Percentiles rank a stretch among this genome's conserved stretches.
phyloP scores from a whole-genome alignment of 371 early-diverging fungal species.

The Actinomortierella wolfii region DNA sequence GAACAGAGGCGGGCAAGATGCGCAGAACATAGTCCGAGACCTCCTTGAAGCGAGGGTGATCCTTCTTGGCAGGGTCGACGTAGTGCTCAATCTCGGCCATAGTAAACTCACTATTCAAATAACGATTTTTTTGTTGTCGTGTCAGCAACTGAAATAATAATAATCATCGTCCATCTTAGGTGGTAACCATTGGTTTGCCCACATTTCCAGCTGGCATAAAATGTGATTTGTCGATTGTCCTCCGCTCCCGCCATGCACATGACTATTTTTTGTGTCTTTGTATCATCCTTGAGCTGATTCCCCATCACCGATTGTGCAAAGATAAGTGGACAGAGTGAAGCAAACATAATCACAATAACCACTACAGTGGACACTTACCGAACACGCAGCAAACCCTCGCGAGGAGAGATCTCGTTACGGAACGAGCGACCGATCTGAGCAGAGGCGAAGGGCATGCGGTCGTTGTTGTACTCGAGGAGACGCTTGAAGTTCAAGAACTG shows the following conservation, averaged over 20 bases:
- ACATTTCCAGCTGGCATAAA: too few species aligned
- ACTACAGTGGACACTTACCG: slow-evolving; percentile 57
- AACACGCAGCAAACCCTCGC: slow-evolving; percentile 97
- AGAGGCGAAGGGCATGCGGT: slow-evolving; percentile 99
- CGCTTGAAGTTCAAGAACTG: slow-evolving; percentile 99
- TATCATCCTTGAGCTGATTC: too few species aligned
- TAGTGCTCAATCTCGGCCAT: slow-evolving; percentile 99
- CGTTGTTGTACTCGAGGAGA: slow-evolving; percentile 97
- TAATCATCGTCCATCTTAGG: too few species aligned
- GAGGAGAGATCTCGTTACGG: slow-evolving; percentile 99
- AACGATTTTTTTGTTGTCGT: too few species aligned
- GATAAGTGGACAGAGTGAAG: too few species aligned
- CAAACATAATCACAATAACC: background rate
- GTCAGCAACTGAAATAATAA: too few species aligned
- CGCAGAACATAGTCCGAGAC: slow-evolving; percentile 79
- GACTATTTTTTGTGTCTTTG: too few species aligned
- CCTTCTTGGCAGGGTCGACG: slow-evolving; percentile 95
- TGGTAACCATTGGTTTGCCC: too few species aligned
- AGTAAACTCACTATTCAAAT: slow-evolving; percentile 88
- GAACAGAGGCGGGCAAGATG: slow-evolving; percentile 80
- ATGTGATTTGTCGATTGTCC: too few species aligned
- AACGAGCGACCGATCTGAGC: slow-evolving; percentile 99
- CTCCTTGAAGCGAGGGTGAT: slow-evolving; percentile 90
- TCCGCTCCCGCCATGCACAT: too few species aligned
- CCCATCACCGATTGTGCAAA: too few species aligned